These are phyloP conservation scores for Xylaria sp. DNA, from an alignment of 2,329 filamentous ascomycete genomes.

Conservation along the genomic window DNA sequence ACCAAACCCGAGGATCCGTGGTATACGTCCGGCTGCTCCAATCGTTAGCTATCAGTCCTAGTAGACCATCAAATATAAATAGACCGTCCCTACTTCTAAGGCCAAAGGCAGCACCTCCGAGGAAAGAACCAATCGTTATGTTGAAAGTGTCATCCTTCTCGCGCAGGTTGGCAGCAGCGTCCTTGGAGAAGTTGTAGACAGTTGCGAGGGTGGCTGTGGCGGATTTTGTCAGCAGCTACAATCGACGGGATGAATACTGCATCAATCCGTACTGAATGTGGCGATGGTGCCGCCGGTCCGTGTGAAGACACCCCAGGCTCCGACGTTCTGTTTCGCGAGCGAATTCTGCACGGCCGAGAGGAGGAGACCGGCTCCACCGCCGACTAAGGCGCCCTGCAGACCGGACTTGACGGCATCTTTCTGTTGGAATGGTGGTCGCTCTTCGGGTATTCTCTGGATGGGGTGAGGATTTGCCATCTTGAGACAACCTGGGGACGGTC, in stretches of 20 bases:
- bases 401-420: slow-evolving; percentile 79
- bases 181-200: slow-evolving; percentile 80
- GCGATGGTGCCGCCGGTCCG: slow-evolving; percentile 80
- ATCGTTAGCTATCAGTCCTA: slow-evolving; percentile 23
- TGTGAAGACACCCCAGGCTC: slow-evolving; percentile 82
- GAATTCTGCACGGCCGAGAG: slow-evolving; percentile 87
- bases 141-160: slow-evolving; percentile 85
- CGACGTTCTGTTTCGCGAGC: slow-evolving; percentile 83
- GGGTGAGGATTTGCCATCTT: slow-evolving; percentile 51
- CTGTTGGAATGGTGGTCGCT: slow-evolving; percentile 70
- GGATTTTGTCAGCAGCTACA: slow-evolving; percentile 35
- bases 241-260: slow-evolving; percentile 13
- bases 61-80: neutral
- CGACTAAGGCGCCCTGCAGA: slow-evolving; percentile 72
- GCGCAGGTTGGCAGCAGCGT: slow-evolving; percentile 84
- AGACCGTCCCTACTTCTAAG: slow-evolving; percentile 70
- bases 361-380: slow-evolving; percentile 75
- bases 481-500: slow-evolving; percentile 43
- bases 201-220: slow-evolving; percentile 75
- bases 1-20: slow-evolving; percentile 72
- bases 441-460: slow-evolving; percentile 46
- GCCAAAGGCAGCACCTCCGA: slow-evolving; percentile 78
- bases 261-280: slow-evolving; percentile 58
- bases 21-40: slow-evolving; percentile 67
- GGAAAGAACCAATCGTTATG: slow-evolving; percentile 78